Percentiles rank a stretch among this genome's conserved stretches.
Evolutionary conservation across 2,329 filamentous ascomycete genomes (phyloP).

Genomic region (Stromatinia cepivora): DNA sequence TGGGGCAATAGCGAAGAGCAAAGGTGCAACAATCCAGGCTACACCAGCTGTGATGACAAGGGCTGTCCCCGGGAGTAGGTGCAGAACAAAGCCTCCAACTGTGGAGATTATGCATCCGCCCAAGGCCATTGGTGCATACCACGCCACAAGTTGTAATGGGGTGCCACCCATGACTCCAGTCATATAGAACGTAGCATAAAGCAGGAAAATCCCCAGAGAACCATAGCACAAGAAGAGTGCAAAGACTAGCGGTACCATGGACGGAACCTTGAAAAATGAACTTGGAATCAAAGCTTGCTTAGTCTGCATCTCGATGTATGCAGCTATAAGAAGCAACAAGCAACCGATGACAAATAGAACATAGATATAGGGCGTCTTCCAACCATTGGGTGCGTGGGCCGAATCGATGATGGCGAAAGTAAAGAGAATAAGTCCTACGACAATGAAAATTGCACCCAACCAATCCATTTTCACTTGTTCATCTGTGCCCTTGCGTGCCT

Average conservation of each 20-base stretch:
- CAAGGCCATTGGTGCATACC: conserved; percentile 64
- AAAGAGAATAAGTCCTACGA: conserved; percentile 66
- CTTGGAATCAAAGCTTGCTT: conserved; percentile 66
- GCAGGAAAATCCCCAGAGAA: conserved; percentile 65
- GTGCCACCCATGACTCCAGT: conserved; percentile 52
- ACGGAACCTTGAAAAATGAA: conserved; percentile 67
- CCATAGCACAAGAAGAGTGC: conserved; percentile 68
- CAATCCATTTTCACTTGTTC: conserved; percentile 65
- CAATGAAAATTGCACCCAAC: conserved; percentile 59
- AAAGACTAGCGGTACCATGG: conserved; percentile 63
- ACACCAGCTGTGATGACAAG: conserved; percentile 54
- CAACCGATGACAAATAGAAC: conserved; percentile 63
- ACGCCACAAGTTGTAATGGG: conserved; percentile 58
- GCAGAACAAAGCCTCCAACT: conserved; percentile 56
- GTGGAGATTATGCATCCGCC: conserved; percentile 68
- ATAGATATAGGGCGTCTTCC: conserved; percentile 72
- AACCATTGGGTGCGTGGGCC: conserved; percentile 65
- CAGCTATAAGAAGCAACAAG: conserved; percentile 57
- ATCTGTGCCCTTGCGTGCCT: conserved; percentile 7
- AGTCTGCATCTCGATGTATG: conserved; percentile 71
- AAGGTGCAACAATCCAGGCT: conserved; percentile 52
- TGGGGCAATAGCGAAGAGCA: conserved; percentile 57
- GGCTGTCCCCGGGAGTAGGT: conserved; percentile 53
- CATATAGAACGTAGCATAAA: conserved; percentile 69
- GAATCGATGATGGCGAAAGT: conserved; percentile 76